A percentile compares a stretch with the other conserved stretches of the same genome.
phyloP scores from a whole-genome alignment of 768 basidiomycete genomes.

The Rhodosporidiobolus sp. region DNA sequence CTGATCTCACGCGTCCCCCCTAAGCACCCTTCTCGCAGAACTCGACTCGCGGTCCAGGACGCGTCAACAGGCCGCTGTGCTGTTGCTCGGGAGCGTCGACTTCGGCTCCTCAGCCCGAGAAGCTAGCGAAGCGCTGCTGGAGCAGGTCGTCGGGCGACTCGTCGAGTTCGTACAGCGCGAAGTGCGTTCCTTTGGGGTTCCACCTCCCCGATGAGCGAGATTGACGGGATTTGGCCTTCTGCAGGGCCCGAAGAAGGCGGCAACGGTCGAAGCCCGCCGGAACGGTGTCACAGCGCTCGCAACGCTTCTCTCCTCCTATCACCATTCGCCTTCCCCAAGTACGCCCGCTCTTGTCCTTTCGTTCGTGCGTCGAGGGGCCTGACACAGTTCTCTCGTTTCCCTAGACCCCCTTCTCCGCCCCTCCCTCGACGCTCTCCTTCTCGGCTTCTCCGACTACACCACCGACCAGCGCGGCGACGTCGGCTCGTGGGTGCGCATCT shows the following conservation, averaged over 20 bases:
- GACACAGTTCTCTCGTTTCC: not conserved
- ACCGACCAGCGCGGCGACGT: constrained; percentile 94
- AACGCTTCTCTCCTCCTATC: not conserved
- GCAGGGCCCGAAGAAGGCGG: not conserved
- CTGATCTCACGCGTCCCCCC: constrained; percentile 54
- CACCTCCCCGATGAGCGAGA: too few species aligned
- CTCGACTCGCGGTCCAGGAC: constrained; percentile 33
- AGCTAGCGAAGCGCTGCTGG: not conserved
- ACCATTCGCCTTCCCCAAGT: not conserved
- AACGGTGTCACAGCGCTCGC: constrained; percentile 36
- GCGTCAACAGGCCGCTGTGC: constrained; percentile 70
- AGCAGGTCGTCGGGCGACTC: not conserved
- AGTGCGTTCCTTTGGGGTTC: not conserved
- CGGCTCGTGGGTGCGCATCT: constrained; percentile 88
- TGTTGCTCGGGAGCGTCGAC: constrained; percentile 65
- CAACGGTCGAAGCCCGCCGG: constrained; percentile 17
- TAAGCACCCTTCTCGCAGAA: constrained; percentile 53
- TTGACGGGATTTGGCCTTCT: not conserved
- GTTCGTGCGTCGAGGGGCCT: too few species aligned
- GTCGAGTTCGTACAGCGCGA: not conserved
- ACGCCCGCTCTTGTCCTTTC: not conserved
- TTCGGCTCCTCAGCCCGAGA: constrained; percentile 48
- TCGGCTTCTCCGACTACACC: constrained; percentile 84
- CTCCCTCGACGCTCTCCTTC: constrained; percentile 55
- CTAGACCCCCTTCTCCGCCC: not conserved